Evolutionary conservation across 116 monocot genomes (phyloP).

Genomic region (Dioscorea cayenensis): DNA sequence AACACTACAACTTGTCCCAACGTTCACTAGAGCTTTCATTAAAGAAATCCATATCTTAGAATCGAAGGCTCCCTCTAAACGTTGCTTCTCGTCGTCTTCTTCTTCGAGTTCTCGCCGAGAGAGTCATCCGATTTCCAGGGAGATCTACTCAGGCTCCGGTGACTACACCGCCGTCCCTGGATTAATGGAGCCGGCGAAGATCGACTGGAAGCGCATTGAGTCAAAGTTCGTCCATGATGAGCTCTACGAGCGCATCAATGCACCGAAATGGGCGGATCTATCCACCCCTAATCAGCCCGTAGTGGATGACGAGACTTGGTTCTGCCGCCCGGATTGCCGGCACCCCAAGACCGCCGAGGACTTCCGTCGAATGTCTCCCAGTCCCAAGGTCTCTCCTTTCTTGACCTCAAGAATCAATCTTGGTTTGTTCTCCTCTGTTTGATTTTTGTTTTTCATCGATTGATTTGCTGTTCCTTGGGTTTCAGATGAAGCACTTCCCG

Average conservation of each 20-base stretch:
- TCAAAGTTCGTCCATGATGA: conserved; percentile 69
- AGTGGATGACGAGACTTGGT: conserved; percentile 72
- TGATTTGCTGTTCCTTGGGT: background rate
- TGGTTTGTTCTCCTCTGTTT: background rate
- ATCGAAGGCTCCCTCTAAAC: background rate
- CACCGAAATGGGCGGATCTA: conserved; percentile 86
- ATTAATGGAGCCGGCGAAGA: conserved; percentile 70
- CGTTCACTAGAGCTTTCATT: conserved; percentile 6
- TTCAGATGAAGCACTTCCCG: conserved; percentile 34
- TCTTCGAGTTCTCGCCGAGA: background rate
- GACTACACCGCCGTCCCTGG: background rate
- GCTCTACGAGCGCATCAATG: conserved; percentile 74
- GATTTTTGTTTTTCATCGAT: background rate
- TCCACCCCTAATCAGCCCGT: conserved; percentile 17
- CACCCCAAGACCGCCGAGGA: conserved; percentile 72
- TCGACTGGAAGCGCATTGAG: conserved; percentile 70
- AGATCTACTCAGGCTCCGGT: conserved; percentile 7
- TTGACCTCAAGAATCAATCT: background rate
- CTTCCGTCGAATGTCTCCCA: conserved; percentile 27
- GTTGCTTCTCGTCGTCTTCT: background rate
- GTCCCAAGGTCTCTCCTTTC: conserved; percentile 22
- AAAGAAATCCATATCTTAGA: background rate
- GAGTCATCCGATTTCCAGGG: background rate
- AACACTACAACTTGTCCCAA: background rate
- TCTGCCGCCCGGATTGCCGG: conserved; percentile 88